Percentiles rank a stretch among this genome's conserved stretches.
Conservation (phyloP, 2,329 filamentous ascomycete genomes). For the Ceratocystis diversiconidia region DNA sequence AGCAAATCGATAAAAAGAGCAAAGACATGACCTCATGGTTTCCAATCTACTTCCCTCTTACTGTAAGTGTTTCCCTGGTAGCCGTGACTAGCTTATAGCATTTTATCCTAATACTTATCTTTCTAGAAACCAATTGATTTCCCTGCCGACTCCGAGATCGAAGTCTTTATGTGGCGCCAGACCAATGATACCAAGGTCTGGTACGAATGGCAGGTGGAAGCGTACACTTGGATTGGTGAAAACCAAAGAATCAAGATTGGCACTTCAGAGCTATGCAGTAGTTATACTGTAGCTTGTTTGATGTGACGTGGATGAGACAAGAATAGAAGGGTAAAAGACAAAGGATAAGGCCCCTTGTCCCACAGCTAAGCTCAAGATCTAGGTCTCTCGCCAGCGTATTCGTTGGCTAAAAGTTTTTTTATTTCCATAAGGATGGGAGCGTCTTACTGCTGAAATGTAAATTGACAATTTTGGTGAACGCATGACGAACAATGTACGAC, state of each 20-base stretch:
- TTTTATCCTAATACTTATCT: slow-evolving; percentile 3
- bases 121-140: slow-evolving; percentile 66
- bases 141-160: slow-evolving; percentile 69
- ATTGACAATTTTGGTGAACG: too few species aligned
- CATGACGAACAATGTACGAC: too few species aligned
- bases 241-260: slow-evolving; percentile 50
- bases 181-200: slow-evolving; percentile 92
- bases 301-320: slow-evolving; percentile 35
- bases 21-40: slow-evolving; percentile 99
- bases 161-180: slow-evolving; percentile 89
- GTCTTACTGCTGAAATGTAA: too few species aligned
- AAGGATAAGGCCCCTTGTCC: background rate
- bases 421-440: background rate
- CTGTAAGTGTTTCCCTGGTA: slow-evolving; percentile 41
- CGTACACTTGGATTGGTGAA: slow-evolving; percentile 52
- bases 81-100: background rate
- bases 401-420: background rate
- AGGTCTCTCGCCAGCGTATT: background rate
- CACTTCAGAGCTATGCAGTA: slow-evolving; percentile 52
- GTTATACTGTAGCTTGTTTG: slow-evolving; percentile 53
- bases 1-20: slow-evolving; percentile 84
- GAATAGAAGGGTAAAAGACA: background rate
- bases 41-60: slow-evolving; percentile 92
- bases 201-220: slow-evolving; percentile 97
- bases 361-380: background rate